These are phyloP conservation scores for Staphylotrichum tortipilum DNA, from an alignment of 495 filamentous ascomycete genomes.

Conservation along the genomic window DNA sequence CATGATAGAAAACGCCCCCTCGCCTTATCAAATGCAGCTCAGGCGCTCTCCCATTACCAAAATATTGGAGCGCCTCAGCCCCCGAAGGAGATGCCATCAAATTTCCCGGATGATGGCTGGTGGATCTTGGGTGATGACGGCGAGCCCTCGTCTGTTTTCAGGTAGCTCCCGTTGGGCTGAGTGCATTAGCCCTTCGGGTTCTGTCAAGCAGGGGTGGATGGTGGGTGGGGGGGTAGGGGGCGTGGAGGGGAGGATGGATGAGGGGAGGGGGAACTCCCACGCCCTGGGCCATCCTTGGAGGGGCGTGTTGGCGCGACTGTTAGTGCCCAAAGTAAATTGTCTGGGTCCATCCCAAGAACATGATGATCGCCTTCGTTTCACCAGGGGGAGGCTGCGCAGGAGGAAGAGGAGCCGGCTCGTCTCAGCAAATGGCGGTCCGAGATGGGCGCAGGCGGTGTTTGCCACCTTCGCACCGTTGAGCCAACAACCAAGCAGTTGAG, in stretches of 20 bases:
- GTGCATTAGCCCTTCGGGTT: constrained; percentile 15
- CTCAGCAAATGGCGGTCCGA: no score
- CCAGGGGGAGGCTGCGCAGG: not conserved
- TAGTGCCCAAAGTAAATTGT: not conserved
- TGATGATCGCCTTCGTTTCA: no score
- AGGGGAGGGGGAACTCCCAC: not conserved
- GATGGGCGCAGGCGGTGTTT: no score
- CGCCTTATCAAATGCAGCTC: not conserved
- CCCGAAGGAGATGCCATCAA: constrained; percentile 14
- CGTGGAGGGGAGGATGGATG: no score
- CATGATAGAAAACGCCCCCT: no score
- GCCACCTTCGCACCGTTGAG: no score
- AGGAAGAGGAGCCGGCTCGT: no score
- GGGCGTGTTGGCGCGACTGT: not conserved
- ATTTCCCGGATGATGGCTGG: constrained; percentile 21
- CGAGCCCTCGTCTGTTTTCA: constrained; percentile 18
- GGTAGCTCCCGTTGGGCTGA: constrained; percentile 30
- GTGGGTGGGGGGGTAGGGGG: no score
- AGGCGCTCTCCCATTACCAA: not conserved
- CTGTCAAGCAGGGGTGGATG: constrained; percentile 8
- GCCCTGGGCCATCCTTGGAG: not conserved
- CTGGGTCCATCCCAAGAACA: not conserved
- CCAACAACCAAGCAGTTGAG: no score
- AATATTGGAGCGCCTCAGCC: constrained; percentile 15
- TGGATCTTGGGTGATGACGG: constrained; percentile 16